Conservation (phyloP, 75 land plant genomes). For the Pinus tabuliformis region DNA sequence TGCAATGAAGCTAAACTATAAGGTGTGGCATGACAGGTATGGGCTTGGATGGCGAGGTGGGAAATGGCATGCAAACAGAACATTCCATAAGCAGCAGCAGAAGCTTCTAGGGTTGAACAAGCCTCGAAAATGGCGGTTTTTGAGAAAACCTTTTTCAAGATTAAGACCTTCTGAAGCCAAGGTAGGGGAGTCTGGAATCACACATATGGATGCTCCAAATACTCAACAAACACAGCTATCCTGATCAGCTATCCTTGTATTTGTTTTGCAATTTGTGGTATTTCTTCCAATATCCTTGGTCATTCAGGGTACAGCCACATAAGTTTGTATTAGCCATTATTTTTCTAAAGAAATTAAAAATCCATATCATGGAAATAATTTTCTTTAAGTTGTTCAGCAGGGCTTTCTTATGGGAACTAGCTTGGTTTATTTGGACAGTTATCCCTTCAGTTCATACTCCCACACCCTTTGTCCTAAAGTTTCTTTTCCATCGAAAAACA, state of each 20-base stretch:
- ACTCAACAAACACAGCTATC: background rate
- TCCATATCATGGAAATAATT: too few species aligned
- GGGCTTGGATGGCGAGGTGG: constrained; percentile 65
- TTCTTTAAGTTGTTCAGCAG: too few species aligned
- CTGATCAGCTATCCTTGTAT: background rate
- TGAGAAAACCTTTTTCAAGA: constrained; percentile 5
- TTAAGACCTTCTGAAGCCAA: background rate
- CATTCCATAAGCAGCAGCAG: constrained; percentile 57
- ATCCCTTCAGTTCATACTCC: too few species aligned
- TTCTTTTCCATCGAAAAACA: too few species aligned
- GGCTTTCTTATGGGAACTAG: too few species aligned
- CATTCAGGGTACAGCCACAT: too few species aligned
- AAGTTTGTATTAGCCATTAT: too few species aligned
- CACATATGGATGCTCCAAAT: background rate
- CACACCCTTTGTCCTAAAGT: too few species aligned
- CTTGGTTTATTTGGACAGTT: too few species aligned
- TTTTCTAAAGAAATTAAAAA: too few species aligned
- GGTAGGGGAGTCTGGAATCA: background rate
- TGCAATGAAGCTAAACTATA: background rate
- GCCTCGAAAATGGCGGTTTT: constrained; percentile 39
- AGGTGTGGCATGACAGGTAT: constrained; percentile 30
- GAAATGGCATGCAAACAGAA: constrained; percentile 38
- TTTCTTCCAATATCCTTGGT: too few species aligned
- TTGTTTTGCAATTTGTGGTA: too few species aligned
- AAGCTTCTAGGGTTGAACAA: constrained; percentile 45